Base-by-base conservation (phyloP, 805 yeast species). In the Sugiyamaella floridensis region DNA sequence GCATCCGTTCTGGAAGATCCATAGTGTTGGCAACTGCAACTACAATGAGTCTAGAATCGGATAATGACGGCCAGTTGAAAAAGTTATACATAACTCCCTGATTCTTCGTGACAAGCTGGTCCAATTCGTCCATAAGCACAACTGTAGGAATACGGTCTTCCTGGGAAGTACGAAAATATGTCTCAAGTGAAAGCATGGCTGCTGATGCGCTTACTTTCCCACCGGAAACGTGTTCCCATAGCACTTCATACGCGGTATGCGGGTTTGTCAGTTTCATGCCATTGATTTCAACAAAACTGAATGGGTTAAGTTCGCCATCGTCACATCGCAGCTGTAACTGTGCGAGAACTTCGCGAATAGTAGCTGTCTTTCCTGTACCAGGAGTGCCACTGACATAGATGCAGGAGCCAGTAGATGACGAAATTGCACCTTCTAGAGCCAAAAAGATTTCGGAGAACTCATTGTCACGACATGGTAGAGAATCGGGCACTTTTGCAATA, bases 301-400 rank as follows among this genome's bases (percentile, higher is more conserved):
- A 93, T 12, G 68, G 65, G 1, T 70, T 67, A 32, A 78, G 50
- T 43, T 71, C 75, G 2, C 67, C 69, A 12, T 67, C 72, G 54
- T 55, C 72, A 67, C 58, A 56, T 18, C 74, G 69, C 14, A 67
- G 63, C 44, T 77, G 75, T 37, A 93, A 68, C 61, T 85, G 89
- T 34, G 80, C 76, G 22, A 93, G 77, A 0, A 86, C 97, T 62
- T 89, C 96, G 51, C 96, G 71, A 1, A 92, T 82, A 0, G 98
- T 92, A 2, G 95, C 93, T 0, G 99, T 92, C 65, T 93, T 93
- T 11, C 99, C 99, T 1, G 95, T 92, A 8, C 99, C 99, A 0
- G 99, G 99, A 0, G 97, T 89, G 2, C 99, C 99, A 67, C 96
- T 88, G 10, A 93, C 82, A 64, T 90, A 93, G 5, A 93, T 69